Evolutionary conservation across 805 yeast species (phyloP).

Genomic region (Brettanomyces sp.): DNA sequence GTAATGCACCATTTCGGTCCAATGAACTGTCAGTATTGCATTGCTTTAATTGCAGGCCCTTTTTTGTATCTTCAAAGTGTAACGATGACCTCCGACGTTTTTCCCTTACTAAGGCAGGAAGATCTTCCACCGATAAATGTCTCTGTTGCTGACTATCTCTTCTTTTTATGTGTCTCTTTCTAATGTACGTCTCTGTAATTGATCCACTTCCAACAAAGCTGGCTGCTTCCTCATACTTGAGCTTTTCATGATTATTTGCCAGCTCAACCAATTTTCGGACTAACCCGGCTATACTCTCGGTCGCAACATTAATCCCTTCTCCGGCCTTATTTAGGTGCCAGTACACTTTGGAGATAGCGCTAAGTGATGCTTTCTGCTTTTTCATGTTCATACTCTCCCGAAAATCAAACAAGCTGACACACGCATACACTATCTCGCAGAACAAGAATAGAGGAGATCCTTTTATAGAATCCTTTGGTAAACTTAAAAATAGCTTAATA

Average conservation of each 20-base stretch:
- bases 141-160: conserved; percentile 16
- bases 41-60: neutral
- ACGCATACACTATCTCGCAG: conserved; percentile 45
- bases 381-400: conserved; percentile 29
- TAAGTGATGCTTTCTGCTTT: conserved; percentile 34
- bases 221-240: conserved; percentile 2
- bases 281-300: conserved; percentile 49
- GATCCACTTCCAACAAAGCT: conserved; percentile 12
- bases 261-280: conserved; percentile 41
- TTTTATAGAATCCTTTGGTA: conserved; percentile 37
- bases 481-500: conserved; percentile 32
- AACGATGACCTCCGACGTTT: neutral
- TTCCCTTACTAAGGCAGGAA: conserved; percentile 5
- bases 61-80: neutral
- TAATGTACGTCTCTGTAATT: conserved; percentile 3
- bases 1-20: neutral
- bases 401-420: conserved; percentile 42
- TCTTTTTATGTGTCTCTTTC: conserved; percentile 2
- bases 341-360: conserved; percentile 41
- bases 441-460: conserved; percentile 48
- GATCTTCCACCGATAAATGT: conserved; percentile 14
- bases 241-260: conserved; percentile 22
- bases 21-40: neutral
- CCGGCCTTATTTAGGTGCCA: conserved; percentile 54
- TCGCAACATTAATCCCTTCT: conserved; percentile 47